Conservation (phyloP, 768 basidiomycete genomes). For the Tubosaeta sp. region DNA sequence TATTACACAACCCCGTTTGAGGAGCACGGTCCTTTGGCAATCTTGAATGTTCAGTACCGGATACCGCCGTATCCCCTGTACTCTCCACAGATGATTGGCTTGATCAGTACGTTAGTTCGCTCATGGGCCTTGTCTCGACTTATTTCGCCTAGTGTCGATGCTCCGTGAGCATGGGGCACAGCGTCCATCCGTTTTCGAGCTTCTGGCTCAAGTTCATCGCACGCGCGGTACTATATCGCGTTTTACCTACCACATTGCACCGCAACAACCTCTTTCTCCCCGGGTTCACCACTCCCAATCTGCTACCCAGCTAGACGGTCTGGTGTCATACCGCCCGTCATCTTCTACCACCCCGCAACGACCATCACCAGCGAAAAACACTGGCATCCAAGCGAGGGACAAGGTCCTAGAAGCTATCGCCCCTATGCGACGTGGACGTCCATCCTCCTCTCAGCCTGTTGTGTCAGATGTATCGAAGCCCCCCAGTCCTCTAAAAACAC, state of each 20-base stretch:
- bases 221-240: constrained; percentile 84
- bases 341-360: constrained; percentile 16
- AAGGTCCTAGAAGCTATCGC: constrained; percentile 77
- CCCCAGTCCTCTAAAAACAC: constrained; percentile 17
- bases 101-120: constrained; percentile 62
- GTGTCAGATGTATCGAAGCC: constrained; percentile 31
- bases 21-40: constrained; percentile 94
- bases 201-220: constrained; percentile 77
- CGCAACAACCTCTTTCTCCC: constrained; percentile 44
- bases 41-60: constrained; percentile 93
- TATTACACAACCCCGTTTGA: constrained; percentile 99
- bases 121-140: constrained; percentile 6
- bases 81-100: constrained; percentile 72
- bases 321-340: constrained; percentile 37
- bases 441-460: constrained; percentile 36
- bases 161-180: constrained; percentile 85
- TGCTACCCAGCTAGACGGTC: constrained; percentile 31
- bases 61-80: constrained; percentile 87
- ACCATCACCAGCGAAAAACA: constrained; percentile 28
- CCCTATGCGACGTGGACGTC: constrained; percentile 72
- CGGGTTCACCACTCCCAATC: constrained; percentile 31
- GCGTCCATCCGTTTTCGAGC: constrained; percentile 83
- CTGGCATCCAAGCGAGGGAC: constrained; percentile 67
- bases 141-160: constrained; percentile 65
- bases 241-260: constrained; percentile 61